These are phyloP conservation scores for Daldinia concentrica DNA, from an alignment of 495 filamentous ascomycete genomes.

Conservation along the genomic window DNA sequence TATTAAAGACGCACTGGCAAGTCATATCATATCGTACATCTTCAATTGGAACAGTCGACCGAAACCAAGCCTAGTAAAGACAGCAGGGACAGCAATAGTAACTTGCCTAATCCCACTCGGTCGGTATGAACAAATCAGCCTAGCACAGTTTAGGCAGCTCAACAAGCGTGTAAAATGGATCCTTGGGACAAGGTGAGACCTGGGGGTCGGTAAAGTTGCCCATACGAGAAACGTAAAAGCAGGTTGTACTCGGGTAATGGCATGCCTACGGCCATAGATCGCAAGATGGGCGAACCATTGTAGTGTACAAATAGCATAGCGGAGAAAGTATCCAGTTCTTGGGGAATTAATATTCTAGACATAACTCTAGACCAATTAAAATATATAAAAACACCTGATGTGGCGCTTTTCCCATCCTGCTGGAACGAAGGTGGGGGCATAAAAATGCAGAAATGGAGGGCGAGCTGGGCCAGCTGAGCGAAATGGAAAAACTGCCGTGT, in stretches of 20 bases:
- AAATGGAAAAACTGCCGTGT: conserved; percentile 1
- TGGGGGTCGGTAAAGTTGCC: conserved; percentile 3
- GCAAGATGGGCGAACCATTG: background rate
- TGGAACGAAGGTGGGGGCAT: conserved; percentile 5
- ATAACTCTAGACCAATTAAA: conserved; percentile 4
- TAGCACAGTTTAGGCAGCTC: conserved; percentile 35
- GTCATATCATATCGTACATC: background rate
- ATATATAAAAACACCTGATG: background rate
- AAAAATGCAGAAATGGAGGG: background rate
- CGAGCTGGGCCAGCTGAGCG: background rate
- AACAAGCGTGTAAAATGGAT: conserved; percentile 7
- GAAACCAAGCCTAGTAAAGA: background rate
- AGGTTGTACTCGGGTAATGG: conserved; percentile 18
- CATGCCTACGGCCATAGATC: conserved; percentile 3
- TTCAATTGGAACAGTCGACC: background rate
- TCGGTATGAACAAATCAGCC: conserved; percentile 20
- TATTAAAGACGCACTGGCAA: background rate
- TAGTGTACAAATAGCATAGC: background rate
- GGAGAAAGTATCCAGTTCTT: background rate
- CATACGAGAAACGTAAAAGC: conserved; percentile 6
- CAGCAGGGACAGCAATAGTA: background rate
- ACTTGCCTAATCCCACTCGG: conserved; percentile 24
- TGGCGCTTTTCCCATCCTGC: background rate
- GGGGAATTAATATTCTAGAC: background rate
- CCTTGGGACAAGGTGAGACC: conserved; percentile 4